Conservation (phyloP, 2,329 filamentous ascomycete genomes). For the Aspergillus glaucus region DNA sequence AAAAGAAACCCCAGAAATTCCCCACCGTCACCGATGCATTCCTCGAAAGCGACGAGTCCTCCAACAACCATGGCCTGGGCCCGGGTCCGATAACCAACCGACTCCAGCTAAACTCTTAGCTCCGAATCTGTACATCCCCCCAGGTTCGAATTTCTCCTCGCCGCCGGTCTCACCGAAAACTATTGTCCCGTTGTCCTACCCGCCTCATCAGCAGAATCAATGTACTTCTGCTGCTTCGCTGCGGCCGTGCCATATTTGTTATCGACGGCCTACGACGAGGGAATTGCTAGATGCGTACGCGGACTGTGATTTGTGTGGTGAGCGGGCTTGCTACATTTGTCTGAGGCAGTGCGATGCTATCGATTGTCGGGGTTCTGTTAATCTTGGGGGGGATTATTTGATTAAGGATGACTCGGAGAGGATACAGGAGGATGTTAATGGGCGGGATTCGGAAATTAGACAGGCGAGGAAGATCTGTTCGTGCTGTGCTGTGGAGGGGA, state of each 20-base stretch:
- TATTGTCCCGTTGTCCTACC: conserved; percentile 18
- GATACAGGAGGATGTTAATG: conserved; percentile 1
- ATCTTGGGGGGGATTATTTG: conserved; percentile 1
- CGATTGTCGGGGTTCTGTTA: conserved; percentile 18
- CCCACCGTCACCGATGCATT: conserved; percentile 6
- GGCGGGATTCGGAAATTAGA: conserved; percentile 2
- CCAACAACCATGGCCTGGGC: conserved; percentile 6
- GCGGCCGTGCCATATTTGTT: conserved; percentile 37
- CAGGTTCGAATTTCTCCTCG: conserved; percentile 6
- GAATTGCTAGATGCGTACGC: conserved; percentile 36
- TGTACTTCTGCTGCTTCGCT: conserved; percentile 22
- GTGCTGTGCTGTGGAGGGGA: conserved; percentile 33
- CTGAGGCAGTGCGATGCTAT: conserved; percentile 32
- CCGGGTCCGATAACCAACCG: neutral
- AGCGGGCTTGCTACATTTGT: conserved; percentile 38
- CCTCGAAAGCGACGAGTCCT: conserved; percentile 12
- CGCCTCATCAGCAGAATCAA: conserved; percentile 10
- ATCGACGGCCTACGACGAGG: conserved; percentile 35
- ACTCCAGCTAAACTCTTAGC: conserved; percentile 1
- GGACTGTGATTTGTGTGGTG: conserved; percentile 34
- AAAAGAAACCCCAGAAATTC: conserved; percentile 7
- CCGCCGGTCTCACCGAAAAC: conserved; percentile 23
- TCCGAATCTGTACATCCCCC: conserved; percentile 3
- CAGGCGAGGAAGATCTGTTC: conserved; percentile 32
- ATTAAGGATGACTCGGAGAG: conserved; percentile 2